These are phyloP conservation scores for Uronychia binucleata DNA, from an alignment of 73 alveolate species.

Conservation along the genomic window DNA sequence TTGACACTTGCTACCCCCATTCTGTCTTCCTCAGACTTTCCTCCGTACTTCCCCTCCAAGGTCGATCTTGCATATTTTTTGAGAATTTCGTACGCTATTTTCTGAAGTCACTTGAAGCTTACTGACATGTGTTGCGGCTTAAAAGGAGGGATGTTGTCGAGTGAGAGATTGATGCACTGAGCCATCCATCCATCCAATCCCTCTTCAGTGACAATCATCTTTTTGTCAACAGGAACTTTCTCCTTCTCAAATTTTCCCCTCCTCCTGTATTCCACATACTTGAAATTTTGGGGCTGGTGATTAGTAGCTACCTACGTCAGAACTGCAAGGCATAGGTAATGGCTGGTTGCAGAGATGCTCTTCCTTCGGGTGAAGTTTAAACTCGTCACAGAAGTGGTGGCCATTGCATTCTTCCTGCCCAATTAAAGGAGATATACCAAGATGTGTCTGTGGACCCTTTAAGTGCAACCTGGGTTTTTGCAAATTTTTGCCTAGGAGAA, in stretches of 20 bases:
- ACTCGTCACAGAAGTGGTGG: slow-evolving; percentile 8
- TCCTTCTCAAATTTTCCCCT: neutral
- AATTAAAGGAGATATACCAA: neutral
- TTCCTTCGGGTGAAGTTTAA: neutral
- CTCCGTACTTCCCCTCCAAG: neutral
- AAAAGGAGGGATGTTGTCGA: slow-evolving; percentile 4
- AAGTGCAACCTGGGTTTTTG: neutral
- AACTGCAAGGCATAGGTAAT: neutral
- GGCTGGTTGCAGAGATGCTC: neutral
- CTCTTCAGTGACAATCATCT: slow-evolving; percentile 2
- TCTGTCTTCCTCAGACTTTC: neutral
- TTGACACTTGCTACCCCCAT: neutral
- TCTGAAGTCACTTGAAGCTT: neutral
- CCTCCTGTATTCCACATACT: neutral
- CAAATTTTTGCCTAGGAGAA: neutral
- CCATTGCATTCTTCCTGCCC: neutral
- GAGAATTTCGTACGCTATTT: slow-evolving; percentile 3
- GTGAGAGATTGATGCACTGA: neutral
- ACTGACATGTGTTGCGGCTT: slow-evolving; percentile 2
- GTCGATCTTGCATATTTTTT: neutral
- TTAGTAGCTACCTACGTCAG: neutral
- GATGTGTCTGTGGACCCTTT: neutral
- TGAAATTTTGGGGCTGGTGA: neutral
- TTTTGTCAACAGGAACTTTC: neutral
- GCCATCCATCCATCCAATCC: slow-evolving; percentile 3